Evolutionary conservation across 768 basidiomycete genomes (phyloP), one percentile per base, ranked within the genome.

Genomic region (Pisolithus sp.): DNA sequence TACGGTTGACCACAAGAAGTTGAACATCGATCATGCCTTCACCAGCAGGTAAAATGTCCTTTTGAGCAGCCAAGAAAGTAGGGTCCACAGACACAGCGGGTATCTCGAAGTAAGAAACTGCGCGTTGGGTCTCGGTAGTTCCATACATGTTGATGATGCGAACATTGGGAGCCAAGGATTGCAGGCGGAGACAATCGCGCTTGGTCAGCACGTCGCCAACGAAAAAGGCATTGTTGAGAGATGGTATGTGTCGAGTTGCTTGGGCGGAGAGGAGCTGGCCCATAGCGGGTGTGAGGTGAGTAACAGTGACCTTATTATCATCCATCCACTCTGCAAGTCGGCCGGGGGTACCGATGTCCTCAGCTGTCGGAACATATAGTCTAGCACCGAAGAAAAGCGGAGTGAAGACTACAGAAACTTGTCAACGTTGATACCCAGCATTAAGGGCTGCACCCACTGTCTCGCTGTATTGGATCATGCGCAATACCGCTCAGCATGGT

Each of bases 111-210:
- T 97, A 98, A 20, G 94, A 97, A 9, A 99, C 96, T 2, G 96
- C 96, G 48, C 96, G 89, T 67, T 99, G 96, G 7, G 96, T 98
- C 71, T 99, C 96, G 20, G 96, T 99, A 7, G 96, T 98, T 15
- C 96, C 96, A 68, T 97, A 99, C 96, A 99, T 99, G 76, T 99
- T 99, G 69, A 98, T 85, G 65, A 99, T 97, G 31, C 83, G 76
- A 13, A 94, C 93, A 60, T 98, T 96, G 12, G 82, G 73, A 2
- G 95, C 96, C 45, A 99, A 84, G 2, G 89, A 78, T 67, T 99
- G 96, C 3, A 99, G 78, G 34, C 96, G 89, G 39, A 88, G 81
- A 62, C 95, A 98, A 68, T 99, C 96, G 41, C 96, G 89, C 70
- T 98, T 99, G 54, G 96, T 98, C 50, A 99, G 83, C 40, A 98